Conservation (phyloP, 257 asterid genomes). For the Fraxinus anomala region DNA sequence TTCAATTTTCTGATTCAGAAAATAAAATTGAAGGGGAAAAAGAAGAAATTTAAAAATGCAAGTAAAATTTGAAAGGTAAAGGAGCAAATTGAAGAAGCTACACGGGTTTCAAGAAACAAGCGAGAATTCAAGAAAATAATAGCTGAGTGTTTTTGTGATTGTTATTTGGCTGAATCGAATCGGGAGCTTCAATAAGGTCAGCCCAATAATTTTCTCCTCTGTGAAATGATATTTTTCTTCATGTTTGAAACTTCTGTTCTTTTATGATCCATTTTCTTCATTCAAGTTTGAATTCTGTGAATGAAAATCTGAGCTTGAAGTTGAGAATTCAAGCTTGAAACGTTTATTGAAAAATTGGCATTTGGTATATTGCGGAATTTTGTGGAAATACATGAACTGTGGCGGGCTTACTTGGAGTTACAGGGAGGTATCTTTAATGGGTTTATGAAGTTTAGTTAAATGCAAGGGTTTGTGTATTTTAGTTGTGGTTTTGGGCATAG, state of each 20-base stretch:
- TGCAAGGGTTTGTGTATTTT: constrained; percentile 32
- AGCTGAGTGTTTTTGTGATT: constrained; percentile 34
- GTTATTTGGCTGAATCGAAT: constrained; percentile 37
- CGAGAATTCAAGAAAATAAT: constrained; percentile 26
- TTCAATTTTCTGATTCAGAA: constrained; percentile 53
- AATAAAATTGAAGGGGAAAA: constrained; percentile 27
- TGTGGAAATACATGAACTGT: constrained; percentile 20
- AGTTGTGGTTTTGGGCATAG: constrained; percentile 31
- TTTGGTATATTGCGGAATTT: constrained; percentile 41
- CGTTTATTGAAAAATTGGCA: constrained; percentile 36
- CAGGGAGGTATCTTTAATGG: constrained; percentile 43
- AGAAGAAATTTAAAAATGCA: constrained; percentile 48
- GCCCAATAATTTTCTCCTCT: constrained; percentile 33
- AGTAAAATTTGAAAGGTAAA: constrained; percentile 35
- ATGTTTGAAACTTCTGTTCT: constrained; percentile 51
- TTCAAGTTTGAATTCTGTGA: constrained; percentile 38
- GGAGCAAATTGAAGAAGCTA: constrained; percentile 52
- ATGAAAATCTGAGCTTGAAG: constrained; percentile 52
- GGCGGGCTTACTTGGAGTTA: constrained; percentile 55
- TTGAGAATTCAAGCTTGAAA: constrained; percentile 55
- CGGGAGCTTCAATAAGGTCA: constrained; percentile 59
- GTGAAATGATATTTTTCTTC: constrained; percentile 33
- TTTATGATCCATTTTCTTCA: constrained; percentile 28
- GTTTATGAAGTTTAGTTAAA: constrained; percentile 34
- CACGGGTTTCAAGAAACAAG: constrained; percentile 57